These are phyloP conservation scores for Debaryomyces psychrophilus DNA, from an alignment of 1,139 yeast genomes.

Conservation along the genomic window DNA sequence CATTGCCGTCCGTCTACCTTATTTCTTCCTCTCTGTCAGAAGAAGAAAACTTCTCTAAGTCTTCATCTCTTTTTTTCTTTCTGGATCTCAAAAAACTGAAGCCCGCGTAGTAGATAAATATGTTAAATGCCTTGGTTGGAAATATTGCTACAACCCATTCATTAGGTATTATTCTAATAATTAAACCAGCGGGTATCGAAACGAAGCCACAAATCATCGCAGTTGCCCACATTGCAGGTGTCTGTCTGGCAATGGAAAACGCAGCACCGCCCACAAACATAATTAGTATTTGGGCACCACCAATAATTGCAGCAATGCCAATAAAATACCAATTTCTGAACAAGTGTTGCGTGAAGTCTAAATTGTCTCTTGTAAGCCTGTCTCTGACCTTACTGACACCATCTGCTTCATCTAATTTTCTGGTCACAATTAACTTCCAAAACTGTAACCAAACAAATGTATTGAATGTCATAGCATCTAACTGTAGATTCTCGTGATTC, in stretches of 20 bases:
- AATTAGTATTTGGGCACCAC: conserved; percentile 80
- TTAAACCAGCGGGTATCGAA: conserved; percentile 77
- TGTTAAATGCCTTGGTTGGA: conserved; percentile 63
- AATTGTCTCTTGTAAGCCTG: conserved; percentile 60
- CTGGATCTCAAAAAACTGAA: conserved; percentile 46
- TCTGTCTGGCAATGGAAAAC: conserved; percentile 76
- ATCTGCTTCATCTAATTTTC: conserved; percentile 89
- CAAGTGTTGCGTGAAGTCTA: conserved; percentile 82
- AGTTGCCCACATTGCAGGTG: conserved; percentile 87
- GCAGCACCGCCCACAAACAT: conserved; percentile 99
- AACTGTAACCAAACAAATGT: conserved; percentile 98
- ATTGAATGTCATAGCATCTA: conserved; percentile 88
- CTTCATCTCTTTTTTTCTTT: conserved; percentile 27
- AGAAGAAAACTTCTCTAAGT: conserved; percentile 23
- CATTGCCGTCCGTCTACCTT: neutral
- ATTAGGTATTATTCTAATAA: conserved; percentile 84
- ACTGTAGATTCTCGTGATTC: conserved; percentile 55
- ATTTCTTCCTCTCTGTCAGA: neutral
- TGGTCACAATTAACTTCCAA: conserved; percentile 87
- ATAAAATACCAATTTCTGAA: conserved; percentile 83
- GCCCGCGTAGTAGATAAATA: conserved; percentile 49
- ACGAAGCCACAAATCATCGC: conserved; percentile 82
- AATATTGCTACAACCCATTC: conserved; percentile 67
- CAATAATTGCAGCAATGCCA: conserved; percentile 70
- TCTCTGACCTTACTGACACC: conserved; percentile 59